These are phyloP conservation scores for Auriscalpium orientale DNA, from an alignment of 768 basidiomycete species.

Conservation along the genomic window DNA sequence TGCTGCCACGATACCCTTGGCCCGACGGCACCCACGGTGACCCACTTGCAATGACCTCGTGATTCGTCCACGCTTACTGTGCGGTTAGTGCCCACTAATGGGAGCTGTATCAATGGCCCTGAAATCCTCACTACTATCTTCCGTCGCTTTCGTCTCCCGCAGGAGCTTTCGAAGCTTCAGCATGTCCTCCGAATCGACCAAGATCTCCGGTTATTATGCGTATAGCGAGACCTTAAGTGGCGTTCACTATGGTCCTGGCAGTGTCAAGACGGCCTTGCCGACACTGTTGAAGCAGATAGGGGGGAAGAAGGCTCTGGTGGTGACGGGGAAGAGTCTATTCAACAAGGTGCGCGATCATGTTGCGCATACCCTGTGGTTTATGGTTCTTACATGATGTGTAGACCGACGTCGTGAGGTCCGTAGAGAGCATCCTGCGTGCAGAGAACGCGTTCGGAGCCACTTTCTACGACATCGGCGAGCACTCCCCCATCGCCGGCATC, in stretches of 20 bases:
- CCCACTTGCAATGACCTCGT: too few species aligned
- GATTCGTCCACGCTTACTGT: too few species aligned
- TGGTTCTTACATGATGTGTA: conserved; percentile 15
- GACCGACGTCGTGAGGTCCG: conserved; percentile 54
- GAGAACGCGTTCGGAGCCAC: conserved; percentile 56
- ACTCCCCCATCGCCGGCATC: conserved; percentile 64
- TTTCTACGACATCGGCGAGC: conserved; percentile 68
- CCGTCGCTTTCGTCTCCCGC: too few species aligned
- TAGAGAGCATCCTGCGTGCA: conserved; percentile 50
- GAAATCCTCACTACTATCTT: too few species aligned
- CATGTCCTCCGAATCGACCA: conserved; percentile 3
- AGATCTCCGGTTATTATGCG: conserved; percentile 50
- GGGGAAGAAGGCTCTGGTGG: conserved; percentile 56
- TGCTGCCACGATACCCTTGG: too few species aligned
- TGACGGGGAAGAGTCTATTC: conserved; percentile 64
- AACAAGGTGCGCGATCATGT: conserved; percentile 41
- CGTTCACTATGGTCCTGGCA: conserved; percentile 69
- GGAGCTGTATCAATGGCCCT: too few species aligned
- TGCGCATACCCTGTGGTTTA: not conserved
- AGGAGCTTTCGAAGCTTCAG: not conserved
- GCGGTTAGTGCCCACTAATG: too few species aligned
- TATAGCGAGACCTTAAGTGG: conserved; percentile 63
- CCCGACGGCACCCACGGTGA: too few species aligned
- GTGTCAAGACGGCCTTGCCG: conserved; percentile 52
- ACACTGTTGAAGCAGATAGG: conserved; percentile 47